phyloP scores from a whole-genome alignment of 257 asterid species.

The Nicotiana undulata region DNA sequence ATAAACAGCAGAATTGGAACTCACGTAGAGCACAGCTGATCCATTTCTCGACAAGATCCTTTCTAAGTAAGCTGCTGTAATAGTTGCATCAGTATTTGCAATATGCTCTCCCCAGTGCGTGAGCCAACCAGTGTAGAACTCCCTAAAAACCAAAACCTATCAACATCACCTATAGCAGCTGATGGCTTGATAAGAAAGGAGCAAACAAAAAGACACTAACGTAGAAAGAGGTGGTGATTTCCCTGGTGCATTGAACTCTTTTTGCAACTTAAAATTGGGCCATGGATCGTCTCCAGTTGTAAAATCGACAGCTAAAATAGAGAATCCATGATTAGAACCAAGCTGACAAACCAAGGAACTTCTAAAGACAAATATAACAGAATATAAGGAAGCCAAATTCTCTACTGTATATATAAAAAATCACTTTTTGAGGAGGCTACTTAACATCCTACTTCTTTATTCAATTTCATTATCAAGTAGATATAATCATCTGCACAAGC shows the following conservation, averaged over 20 bases:
- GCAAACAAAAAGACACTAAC: conserved; percentile 35
- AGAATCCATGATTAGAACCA: not conserved
- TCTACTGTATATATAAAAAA: not conserved
- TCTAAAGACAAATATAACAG: not conserved
- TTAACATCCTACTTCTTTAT: not conserved
- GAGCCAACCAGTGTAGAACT: conserved; percentile 97
- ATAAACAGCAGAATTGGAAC: conserved; percentile 21
- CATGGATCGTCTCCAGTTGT: conserved; percentile 83
- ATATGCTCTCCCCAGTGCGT: conserved; percentile 92
- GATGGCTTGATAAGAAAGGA: not conserved
- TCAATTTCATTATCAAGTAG: not conserved
- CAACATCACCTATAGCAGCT: conserved; percentile 8
- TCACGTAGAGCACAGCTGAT: conserved; percentile 90
- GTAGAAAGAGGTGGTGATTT: conserved; percentile 90
- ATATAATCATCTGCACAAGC: not conserved
- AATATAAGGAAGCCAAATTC: not conserved
- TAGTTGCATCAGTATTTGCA: conserved; percentile 71
- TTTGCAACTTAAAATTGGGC: conserved; percentile 80
- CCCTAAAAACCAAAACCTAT: conserved; percentile 39
- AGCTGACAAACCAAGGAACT: not conserved
- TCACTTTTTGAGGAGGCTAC: not conserved
- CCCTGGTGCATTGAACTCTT: conserved; percentile 76
- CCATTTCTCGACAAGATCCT: conserved; percentile 74
- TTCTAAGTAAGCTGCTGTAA: conserved; percentile 64
- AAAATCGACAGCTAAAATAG: conserved; percentile 73